These are phyloP conservation scores for Argentina anserina DNA, from an alignment of 306 rosid genomes.

Conservation along the genomic window DNA sequence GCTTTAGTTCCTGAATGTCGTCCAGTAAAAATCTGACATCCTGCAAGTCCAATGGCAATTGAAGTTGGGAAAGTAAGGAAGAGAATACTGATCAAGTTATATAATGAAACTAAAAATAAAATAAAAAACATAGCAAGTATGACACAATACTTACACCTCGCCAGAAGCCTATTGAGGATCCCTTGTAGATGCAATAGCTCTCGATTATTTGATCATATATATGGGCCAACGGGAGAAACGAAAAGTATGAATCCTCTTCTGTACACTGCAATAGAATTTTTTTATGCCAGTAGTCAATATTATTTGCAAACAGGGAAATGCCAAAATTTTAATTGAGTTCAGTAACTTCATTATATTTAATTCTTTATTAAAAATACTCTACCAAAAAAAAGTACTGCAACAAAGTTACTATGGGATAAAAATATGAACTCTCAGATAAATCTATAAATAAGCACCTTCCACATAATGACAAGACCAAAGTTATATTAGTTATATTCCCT, in stretches of 20 bases:
- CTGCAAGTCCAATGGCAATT: conserved; percentile 35
- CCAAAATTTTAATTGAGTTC: background rate
- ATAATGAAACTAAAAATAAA: too few species aligned
- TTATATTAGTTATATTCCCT: background rate
- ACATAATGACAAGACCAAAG: background rate
- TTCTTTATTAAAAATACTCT: background rate
- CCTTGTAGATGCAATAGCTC: conserved; percentile 72
- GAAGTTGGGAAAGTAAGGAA: background rate
- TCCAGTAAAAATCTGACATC: conserved; percentile 82
- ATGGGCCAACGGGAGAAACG: conserved; percentile 84
- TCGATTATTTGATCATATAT: conserved; percentile 78
- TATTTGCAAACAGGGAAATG: background rate
- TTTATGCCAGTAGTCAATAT: conserved; percentile 1
- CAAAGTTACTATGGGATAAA: background rate
- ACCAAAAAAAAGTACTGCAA: background rate
- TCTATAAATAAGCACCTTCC: background rate
- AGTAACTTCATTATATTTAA: background rate
- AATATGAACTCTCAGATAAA: background rate
- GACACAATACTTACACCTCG: conserved; percentile 57
- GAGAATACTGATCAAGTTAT: background rate
- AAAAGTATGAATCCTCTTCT: conserved; percentile 78
- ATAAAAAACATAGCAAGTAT: background rate
- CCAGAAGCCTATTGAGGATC: conserved; percentile 86
- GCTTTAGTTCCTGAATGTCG: conserved; percentile 71
- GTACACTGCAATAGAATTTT: conserved; percentile 43